Evolutionary conservation across 768 basidiomycete species (phyloP), one percentile per base, ranked within the genome.

Genomic region (Favolaschia claudopus): DNA sequence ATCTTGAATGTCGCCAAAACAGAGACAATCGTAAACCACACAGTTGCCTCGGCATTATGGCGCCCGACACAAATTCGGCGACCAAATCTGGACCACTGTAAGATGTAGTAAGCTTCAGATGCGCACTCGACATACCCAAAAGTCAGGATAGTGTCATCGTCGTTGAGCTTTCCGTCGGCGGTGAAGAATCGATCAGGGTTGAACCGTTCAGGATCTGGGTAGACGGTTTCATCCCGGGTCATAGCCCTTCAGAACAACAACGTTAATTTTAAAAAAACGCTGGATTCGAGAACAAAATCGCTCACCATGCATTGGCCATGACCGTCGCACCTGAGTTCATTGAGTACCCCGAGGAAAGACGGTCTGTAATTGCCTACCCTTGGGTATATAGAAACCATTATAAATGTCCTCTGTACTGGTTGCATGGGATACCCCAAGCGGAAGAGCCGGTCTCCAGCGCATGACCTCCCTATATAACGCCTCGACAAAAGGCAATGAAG

Each of bases 231-330:
- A 54, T 76, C 72, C 42, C 65, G 71, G 25, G 67, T 64, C 69
- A 74, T 72, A 4, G 62, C 57, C 58, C 63, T 61, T 29, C 2
- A 25, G 15, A 28, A 12, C n/a, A n/a, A 29, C 7, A 5, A 10
- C 3, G 7, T 31, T 42, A 40, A n/a, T 36, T 28, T 45, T 8
- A 31, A 19, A 12, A 24, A 42, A 24, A 8, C 29, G 25, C 25
- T 7, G 5, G 6, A 17, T 5, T 6, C 15, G 37, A 31, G 1
- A 25, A 29, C 24, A 9, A 19, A 36, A 8, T 38, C 7, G 20
- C 57, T 13, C 45, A 76, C 77, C 77, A 79, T 28, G 72, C 72
- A 58, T 79, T 79, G 7, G 68, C 69, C 13, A 79, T 64, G 36
- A 79, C 67, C 12, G 43, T 47, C 2, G 62, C 43, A 4, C 60